These are phyloP conservation scores for Cryphonectria radicalis DNA, from an alignment of 2,329 filamentous ascomycete genomes.

Conservation along the genomic window DNA sequence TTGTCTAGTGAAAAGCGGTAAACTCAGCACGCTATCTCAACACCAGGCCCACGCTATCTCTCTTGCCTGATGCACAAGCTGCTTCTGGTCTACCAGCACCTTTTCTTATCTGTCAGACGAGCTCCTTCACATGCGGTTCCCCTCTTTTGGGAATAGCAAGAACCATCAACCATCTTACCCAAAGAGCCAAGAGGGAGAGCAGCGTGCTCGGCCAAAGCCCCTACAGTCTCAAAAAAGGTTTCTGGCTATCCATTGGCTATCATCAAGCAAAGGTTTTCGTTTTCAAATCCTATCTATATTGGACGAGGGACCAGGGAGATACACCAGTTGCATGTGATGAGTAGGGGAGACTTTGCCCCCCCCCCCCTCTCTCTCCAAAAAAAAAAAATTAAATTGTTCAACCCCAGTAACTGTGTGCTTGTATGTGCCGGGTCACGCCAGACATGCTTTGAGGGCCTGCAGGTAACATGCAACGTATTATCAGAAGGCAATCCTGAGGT, in stretches of 20 bases:
- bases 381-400: not conserved
- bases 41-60: slow-evolving; percentile 2
- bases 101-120: not conserved
- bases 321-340: not conserved
- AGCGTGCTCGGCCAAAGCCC: not conserved
- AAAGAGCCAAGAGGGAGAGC: not conserved
- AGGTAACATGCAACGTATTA: not conserved
- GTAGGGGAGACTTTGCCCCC: not conserved
- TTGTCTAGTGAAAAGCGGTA: not conserved
- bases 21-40: not conserved
- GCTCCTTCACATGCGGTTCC: not conserved
- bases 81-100: not conserved
- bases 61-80: not conserved
- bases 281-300: not conserved
- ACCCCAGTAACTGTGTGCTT: not conserved
- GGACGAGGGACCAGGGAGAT: not conserved
- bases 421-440: not conserved
- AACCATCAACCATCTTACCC: not conserved
- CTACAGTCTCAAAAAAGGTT: not conserved
- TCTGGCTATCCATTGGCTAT: not conserved
- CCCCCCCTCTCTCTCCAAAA: not conserved
- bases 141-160: not conserved
- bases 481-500: not conserved
- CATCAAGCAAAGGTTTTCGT: not conserved
- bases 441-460: not conserved